Conservation (phyloP, 2,329 filamentous ascomycete genomes). For the Allantophomopsis cytisporea region DNA sequence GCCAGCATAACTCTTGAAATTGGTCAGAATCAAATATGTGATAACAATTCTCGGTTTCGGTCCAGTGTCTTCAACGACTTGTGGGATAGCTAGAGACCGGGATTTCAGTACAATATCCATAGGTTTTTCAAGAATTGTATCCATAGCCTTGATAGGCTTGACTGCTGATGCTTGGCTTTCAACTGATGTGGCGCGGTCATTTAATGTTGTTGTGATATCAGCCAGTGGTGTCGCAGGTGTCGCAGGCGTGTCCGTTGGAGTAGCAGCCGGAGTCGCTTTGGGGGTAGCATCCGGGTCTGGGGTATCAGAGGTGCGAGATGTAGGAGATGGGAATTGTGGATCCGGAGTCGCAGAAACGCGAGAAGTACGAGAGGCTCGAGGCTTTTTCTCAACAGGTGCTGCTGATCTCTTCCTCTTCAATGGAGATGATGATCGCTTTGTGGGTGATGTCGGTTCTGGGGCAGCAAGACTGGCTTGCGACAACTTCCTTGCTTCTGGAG, state of each 20-base stretch:
- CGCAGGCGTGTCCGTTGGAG: too few relatives aligned
- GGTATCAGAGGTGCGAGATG: conserved; percentile 40
- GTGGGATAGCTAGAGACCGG: conserved; percentile 49
- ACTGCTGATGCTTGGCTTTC: conserved; percentile 35
- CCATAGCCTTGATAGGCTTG: conserved; percentile 63
- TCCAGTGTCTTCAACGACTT: conserved; percentile 55
- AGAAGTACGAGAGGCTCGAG: conserved; percentile 5
- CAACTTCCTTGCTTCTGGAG: conserved; percentile 32
- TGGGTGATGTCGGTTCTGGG: conserved; percentile 35
- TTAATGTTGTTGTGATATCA: conserved; percentile 61
- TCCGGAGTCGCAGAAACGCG: conserved; percentile 18
- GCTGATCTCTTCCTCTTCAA: conserved; percentile 51
- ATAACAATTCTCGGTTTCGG: conserved; percentile 86
- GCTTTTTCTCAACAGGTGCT: conserved; percentile 15
- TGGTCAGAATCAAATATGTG: conserved; percentile 79
- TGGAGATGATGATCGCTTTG: conserved; percentile 37
- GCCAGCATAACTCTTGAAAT: conserved; percentile 98
- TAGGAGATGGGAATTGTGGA: conserved; percentile 24
- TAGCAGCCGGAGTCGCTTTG: too few relatives aligned
- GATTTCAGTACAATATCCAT: conserved; percentile 92
- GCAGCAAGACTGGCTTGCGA: conserved; percentile 11
- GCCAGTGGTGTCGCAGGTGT: conserved; percentile 44
- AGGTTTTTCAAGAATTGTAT: conserved; percentile 70
- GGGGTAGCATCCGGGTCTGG: conserved; percentile 34
- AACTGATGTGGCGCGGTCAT: conserved; percentile 39